Base-by-base conservation (phyloP, 2,329 filamentous ascomycete species). In the Claviceps monticola region DNA sequence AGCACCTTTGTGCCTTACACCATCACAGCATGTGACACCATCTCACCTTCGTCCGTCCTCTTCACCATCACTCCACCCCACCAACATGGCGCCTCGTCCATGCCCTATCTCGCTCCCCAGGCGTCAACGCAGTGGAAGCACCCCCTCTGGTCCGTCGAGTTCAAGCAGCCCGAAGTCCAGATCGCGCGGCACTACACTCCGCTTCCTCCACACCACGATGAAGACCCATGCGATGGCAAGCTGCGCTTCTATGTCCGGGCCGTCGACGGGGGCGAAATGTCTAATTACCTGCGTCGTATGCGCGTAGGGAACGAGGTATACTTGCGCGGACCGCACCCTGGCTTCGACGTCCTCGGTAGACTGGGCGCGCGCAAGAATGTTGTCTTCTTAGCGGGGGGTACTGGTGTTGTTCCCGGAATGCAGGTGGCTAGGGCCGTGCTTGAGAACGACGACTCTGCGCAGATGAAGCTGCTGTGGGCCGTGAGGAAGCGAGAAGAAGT, bases 111-210 rank as follows among this genome's bases (percentile, higher is more conserved):
- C n/a, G 39, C 54, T 3, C 17, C 54, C 58, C 21, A 39, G 55
- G 9, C 29, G 29, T 54, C 41, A 59, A 53, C 14, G 13, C 9
- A 2, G 56, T 68, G 69, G 68, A 58, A 57, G 11, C 57, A 78
- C 52, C 84, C 86, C 4, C 75, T 94, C 43, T 95, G 88, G 85
- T 89, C 84, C 56, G 84, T 97, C 37, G 86, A 96, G 71, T 82
- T 95, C 62, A 95, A 95, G 70, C 93, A 97, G 69, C 93, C 93
- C 2, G 83, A 95, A 65, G 70, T 97, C 53, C 90, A 96, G 68
- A 95, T 98, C 59, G 87, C 88, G 44, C 74, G 93, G 55, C 83
- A 88, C 53, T 98, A 98, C 68, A 97, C 93, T 4, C 89, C 91
- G 0, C 72, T 98, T 0, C 91, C 88, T 0, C 76, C 80, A 0